phyloP scores from a whole-genome alignment of 129 eudicot genomes.

The Heracleum sosnowskyi region DNA sequence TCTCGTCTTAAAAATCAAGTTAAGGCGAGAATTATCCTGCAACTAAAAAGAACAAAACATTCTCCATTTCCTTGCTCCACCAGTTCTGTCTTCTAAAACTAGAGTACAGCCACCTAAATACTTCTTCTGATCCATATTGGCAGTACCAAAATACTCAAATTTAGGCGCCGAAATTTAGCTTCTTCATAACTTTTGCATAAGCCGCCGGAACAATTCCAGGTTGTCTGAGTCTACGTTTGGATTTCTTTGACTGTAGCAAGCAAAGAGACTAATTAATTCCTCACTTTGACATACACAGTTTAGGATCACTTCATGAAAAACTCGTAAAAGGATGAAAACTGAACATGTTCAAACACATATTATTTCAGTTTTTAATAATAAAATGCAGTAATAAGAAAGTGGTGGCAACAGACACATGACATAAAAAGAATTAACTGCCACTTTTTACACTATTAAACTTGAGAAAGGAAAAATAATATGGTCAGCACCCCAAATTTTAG shows the following conservation, averaged over 20 bases:
- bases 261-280: neutral
- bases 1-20: neutral
- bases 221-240: conserved; percentile 84
- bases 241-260: conserved; percentile 31
- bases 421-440: neutral
- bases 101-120: neutral
- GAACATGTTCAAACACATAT: neutral
- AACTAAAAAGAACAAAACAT: neutral
- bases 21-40: neutral
- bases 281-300: neutral
- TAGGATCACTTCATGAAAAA: neutral
- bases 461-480: neutral
- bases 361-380: neutral
- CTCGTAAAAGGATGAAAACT: neutral
- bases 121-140: conserved; percentile 4
- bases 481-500: neutral
- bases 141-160: neutral
- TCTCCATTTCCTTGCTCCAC: neutral
- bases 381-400: neutral
- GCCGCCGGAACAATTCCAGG: conserved; percentile 82
- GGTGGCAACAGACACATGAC: neutral
- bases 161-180: conserved; percentile 62
- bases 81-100: conserved; percentile 2
- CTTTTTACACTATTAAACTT: neutral
- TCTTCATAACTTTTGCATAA: conserved; percentile 97